Evolutionary conservation across 768 basidiomycete genomes (phyloP), one percentile per base, ranked within the genome.

Genomic region (Leccinum longicurvipes): DNA sequence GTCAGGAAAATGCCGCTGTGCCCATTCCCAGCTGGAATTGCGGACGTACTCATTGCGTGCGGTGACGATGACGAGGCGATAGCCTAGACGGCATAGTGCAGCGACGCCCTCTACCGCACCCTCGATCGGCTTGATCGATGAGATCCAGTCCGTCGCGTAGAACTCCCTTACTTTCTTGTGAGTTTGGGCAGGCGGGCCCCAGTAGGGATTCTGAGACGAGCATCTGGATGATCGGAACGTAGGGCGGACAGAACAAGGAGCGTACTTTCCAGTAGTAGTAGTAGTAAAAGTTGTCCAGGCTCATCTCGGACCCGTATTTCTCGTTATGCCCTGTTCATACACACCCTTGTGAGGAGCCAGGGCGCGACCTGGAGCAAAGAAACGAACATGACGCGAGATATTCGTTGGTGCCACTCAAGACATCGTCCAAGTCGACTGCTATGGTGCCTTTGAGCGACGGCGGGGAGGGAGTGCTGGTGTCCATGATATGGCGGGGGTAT

Each of bases 221-320:
- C 36, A 27, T 54, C 21, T 39, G 19, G 45, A 27, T 49, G 54
- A 57, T 51, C 50, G 6, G 36, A 25, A 25, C 42, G 17, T 15
- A 51, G 32, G 34, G 12, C 24, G 9, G 42, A 15, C 47, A 32
- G 23, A 28, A 27, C 9, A 25, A 36, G 21, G 25, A 27, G 41
- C 68, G 49, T 50, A 81, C 87, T 77, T 86, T 87, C 87, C 87
- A 89, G 65, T 85, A 88, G 67, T 86, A 87, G 61, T 87, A 87
- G 64, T 89, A 89, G 60, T 83, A 82, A 66, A 87, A 87, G 50
- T 79, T 61, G n/a, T 77, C 72, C 45, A 82, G 51, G 29, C 73
- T 73, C 75, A 89, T 84, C 24, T 56, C 39, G 4, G 85, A 82
- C 14, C 80, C 82, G 63, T 80, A 83, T 9, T 64, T 66, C 23